phyloP scores from a whole-genome alignment of 108 stramenopile genomes.

The Parietichytrium sp. region DNA sequence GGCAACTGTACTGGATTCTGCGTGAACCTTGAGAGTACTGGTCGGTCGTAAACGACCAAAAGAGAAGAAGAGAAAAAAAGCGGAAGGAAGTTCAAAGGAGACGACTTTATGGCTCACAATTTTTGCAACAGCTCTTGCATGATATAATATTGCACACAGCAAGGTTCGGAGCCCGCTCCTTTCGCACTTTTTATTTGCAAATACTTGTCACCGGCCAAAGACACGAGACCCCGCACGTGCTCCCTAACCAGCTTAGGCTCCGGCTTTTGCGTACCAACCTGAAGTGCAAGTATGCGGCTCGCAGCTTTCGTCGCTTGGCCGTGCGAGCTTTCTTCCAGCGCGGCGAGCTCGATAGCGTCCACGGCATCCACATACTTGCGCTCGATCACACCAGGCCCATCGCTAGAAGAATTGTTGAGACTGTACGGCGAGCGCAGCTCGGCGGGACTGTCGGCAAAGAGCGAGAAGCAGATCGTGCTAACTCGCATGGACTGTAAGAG shows the following conservation, averaged over 20 bases:
- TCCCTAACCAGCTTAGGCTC: background rate
- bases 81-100: too few relatives aligned
- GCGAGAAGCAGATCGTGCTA: background rate
- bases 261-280: background rate
- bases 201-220: constrained; percentile 1
- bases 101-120: too few relatives aligned
- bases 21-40: too few relatives aligned
- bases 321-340: background rate
- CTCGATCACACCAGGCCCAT: background rate
- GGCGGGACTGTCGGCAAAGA: background rate
- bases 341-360: background rate
- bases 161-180: too few relatives aligned
- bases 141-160: too few relatives aligned
- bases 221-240: background rate
- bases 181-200: constrained; percentile 12
- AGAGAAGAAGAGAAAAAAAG: too few relatives aligned
- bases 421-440: background rate
- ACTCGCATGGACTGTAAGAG: background rate
- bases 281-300: background rate
- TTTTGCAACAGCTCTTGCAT: too few relatives aligned
- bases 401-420: background rate
- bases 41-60: too few relatives aligned
- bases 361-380: background rate
- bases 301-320: background rate
- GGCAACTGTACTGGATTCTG: too few relatives aligned